Evolutionary conservation across 352 stramenopile species (phyloP), one percentile per base, ranked within the genome.

Genomic region (Pythium rishiriense): DNA sequence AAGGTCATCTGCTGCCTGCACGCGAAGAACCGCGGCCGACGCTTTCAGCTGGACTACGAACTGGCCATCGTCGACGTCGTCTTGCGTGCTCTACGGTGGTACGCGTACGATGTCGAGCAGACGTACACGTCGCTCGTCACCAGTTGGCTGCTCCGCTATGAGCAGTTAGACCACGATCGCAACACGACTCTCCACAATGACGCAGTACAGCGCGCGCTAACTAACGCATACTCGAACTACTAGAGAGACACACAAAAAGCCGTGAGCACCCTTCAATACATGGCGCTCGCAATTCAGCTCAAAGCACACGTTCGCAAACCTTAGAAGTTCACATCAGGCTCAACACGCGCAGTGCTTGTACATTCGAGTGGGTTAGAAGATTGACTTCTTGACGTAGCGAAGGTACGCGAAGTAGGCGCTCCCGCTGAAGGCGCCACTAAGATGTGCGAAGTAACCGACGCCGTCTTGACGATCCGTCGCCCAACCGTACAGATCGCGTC

Each of bases 401-500:
- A 91, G 50, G 56, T 83, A 81, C 50, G 70, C 75, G 64, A 85
- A 93, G 70, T 92, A 93, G 28, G 64, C 61, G 4, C 68, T 78
- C 5, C 84, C 84, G 50, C 79, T 78, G 37, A 79, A 66, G 9
- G 86, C 84, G 25, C 86, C 86, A 15, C 74, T 85, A 17, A 94
- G 64, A 58, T 93, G 84, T 3, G 84, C 84, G 57, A 92, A 81
- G 72, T 92, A 83, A 45, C 82, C 84, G 49, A 91, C 87, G 53
- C 76, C 78, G 41, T 89, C 79, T 22, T 73, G 66, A 17, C 50
- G 59, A 39, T 74, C 70, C 29, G 75, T 81, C n/a, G 72, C 43
- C 66, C 81, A 91, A 28, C 76, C 71, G 62, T 91, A 92, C 43
- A 86, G 66, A 58, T 94, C 83, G 41, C 80, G 83, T 43, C 77